Percentiles rank a stretch among this genome's conserved stretches.
phyloP scores from a whole-genome alignment of 2,329 filamentous ascomycete genomes.

The Neopestalotiopsis rosae region DNA sequence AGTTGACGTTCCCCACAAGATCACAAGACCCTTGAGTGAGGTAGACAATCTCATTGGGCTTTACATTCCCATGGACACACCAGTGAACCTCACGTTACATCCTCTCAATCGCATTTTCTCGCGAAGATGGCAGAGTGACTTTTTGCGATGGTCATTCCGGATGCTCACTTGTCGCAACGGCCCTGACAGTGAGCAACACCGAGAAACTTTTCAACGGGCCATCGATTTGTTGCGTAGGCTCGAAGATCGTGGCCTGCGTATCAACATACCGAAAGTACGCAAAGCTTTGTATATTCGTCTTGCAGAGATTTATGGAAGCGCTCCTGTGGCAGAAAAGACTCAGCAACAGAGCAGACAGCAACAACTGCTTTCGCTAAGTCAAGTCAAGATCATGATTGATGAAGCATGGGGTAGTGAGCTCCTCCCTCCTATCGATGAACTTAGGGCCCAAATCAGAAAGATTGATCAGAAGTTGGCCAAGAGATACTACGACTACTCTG shows the following conservation, averaged over 20 bases:
- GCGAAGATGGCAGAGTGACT: slow-evolving; percentile 40
- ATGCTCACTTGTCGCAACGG: slow-evolving; percentile 32
- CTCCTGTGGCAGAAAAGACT: slow-evolving; percentile 23
- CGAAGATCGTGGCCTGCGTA: slow-evolving; percentile 35
- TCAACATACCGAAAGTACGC: slow-evolving; percentile 29
- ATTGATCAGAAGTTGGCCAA: not conserved
- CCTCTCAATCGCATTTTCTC: slow-evolving; percentile 54
- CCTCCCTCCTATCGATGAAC: slow-evolving; percentile 34
- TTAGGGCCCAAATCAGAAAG: slow-evolving; percentile 21
- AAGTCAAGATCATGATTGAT: slow-evolving; percentile 43
- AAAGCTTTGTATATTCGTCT: slow-evolving; percentile 36
- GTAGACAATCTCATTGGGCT: slow-evolving; percentile 39
- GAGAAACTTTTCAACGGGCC: slow-evolving; percentile 32
- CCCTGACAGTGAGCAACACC: not conserved
- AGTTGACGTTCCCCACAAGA: slow-evolving; percentile 45
- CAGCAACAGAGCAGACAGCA: slow-evolving; percentile 26
- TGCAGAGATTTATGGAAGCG: slow-evolving; percentile 39
- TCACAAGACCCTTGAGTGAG: slow-evolving; percentile 37
- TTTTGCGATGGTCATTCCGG: slow-evolving; percentile 54
- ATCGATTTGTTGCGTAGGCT: slow-evolving; percentile 41
- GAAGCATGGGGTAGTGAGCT: slow-evolving; percentile 42
- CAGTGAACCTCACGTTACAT: slow-evolving; percentile 46
- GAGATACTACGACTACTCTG: not conserved
- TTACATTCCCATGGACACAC: slow-evolving; percentile 48
- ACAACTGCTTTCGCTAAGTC: slow-evolving; percentile 35